Evolutionary conservation across 2,329 filamentous ascomycete genomes (phyloP).

Genomic region (Canariomyces notabilis): DNA sequence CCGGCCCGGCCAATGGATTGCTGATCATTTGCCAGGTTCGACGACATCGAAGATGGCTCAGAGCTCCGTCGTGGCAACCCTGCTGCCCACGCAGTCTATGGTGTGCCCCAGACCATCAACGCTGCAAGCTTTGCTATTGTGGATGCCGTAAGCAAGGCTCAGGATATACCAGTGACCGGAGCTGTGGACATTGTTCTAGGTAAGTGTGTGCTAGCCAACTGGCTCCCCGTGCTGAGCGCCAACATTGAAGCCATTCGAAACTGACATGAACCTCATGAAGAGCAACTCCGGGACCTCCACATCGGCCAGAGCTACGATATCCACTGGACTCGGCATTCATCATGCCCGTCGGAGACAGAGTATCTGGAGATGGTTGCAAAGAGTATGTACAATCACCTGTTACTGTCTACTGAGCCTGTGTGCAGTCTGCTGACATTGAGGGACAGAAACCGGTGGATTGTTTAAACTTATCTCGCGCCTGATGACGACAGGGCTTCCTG

Average conservation of each 20-base stretch:
- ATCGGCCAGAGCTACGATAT: conserved; percentile 9
- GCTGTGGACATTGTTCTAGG: neutral
- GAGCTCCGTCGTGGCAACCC: conserved; percentile 69
- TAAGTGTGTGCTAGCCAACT: neutral
- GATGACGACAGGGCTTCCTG: neutral
- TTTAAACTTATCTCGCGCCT: conserved; percentile 5
- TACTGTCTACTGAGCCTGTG: neutral
- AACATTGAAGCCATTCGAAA: neutral
- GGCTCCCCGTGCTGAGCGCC: no score
- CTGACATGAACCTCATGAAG: neutral
- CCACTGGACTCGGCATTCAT: conserved; percentile 3
- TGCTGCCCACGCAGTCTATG: conserved; percentile 77
- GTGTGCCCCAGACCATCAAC: conserved; percentile 80
- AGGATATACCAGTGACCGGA: conserved; percentile 43
- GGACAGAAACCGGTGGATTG: conserved; percentile 5
- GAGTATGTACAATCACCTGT: neutral
- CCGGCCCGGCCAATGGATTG: neutral
- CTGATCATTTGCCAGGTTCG: neutral
- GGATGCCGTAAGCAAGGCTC: conserved; percentile 66
- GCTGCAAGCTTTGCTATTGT: conserved; percentile 85
- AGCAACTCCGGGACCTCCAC: conserved; percentile 7
- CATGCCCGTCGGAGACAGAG: conserved; percentile 5
- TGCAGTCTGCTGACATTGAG: neutral
- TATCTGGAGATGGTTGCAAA: conserved; percentile 8
- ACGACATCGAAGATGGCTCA: conserved; percentile 37